Evolutionary conservation across 148 eudicot genomes (phyloP).

Genomic region (Amaranthus hypochondriacus): DNA sequence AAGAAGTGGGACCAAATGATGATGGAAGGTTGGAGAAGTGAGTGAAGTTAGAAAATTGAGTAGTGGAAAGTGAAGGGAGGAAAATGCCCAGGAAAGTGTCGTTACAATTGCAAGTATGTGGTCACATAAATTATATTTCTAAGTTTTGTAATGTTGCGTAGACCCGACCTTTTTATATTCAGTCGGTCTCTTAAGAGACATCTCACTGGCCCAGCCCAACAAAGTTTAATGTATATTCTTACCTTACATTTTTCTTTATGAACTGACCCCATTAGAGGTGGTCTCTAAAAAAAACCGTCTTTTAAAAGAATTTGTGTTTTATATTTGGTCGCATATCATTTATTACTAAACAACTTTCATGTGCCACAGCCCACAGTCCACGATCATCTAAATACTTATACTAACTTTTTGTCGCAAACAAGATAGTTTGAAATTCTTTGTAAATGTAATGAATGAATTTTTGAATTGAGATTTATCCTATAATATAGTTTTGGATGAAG

Average conservation of each 20-base stretch:
- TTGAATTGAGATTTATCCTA: too few relatives aligned
- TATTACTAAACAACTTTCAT: constrained; percentile 20
- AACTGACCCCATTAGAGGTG: too few relatives aligned
- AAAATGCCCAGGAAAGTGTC: constrained; percentile 15
- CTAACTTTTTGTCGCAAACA: neutral
- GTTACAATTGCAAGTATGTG: neutral
- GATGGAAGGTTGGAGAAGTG: constrained; percentile 10
- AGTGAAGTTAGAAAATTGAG: constrained; percentile 5
- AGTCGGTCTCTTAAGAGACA: too few relatives aligned
- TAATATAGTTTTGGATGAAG: too few relatives aligned
- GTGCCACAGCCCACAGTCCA: constrained; percentile 11
- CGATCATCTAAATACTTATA: neutral
- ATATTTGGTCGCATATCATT: constrained; percentile 22
- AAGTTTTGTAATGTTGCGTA: constrained; percentile 13
- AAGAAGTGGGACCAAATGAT: neutral
- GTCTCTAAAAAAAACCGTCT: too few relatives aligned
- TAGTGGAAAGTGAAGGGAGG: constrained; percentile 10
- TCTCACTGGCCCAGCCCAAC: too few relatives aligned
- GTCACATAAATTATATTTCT: neutral
- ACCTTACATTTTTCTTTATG: too few relatives aligned
- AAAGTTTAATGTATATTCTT: too few relatives aligned
- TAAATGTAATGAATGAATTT: too few relatives aligned
- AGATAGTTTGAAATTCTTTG: too few relatives aligned
- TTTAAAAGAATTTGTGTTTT: too few relatives aligned
- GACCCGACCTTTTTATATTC: constrained; percentile 3